phyloP scores from a whole-genome alignment of 2,329 filamentous ascomycete species.

The Microdochium paspali region DNA sequence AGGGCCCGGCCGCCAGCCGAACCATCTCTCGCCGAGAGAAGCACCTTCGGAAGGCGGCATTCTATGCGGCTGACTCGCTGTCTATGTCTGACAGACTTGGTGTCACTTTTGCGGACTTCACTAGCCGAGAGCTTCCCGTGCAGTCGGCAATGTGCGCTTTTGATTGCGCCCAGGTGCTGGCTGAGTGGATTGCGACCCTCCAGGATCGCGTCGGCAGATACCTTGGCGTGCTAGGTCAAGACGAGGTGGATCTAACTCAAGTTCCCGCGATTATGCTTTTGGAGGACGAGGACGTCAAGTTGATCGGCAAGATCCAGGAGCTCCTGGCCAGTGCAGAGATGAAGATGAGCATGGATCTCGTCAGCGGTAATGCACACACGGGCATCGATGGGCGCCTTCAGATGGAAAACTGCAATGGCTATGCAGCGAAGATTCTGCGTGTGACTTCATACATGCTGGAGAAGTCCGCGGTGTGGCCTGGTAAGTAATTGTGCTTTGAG shows the following conservation, averaged over 20 bases:
- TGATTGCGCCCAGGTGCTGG: slow-evolving; percentile 87
- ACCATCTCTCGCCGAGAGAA: slow-evolving; percentile 67
- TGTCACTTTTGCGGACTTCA: slow-evolving; percentile 75
- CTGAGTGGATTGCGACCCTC: slow-evolving; percentile 87
- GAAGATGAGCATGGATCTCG: slow-evolving; percentile 58
- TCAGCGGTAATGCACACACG: slow-evolving; percentile 35
- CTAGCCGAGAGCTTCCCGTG: slow-evolving; percentile 75
- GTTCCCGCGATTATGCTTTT: slow-evolving; percentile 84
- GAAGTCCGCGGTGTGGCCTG: slow-evolving; percentile 86
- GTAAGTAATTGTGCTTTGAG: slow-evolving; percentile 36
- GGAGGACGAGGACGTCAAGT: slow-evolving; percentile 82
- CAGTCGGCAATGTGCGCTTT: slow-evolving; percentile 89
- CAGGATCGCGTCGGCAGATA: slow-evolving; percentile 91
- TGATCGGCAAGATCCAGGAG: slow-evolving; percentile 73
- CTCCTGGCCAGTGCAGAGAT: slow-evolving; percentile 68
- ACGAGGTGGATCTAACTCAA: slow-evolving; percentile 68
- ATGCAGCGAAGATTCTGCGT: slow-evolving; percentile 74
- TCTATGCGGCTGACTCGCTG: slow-evolving; percentile 87
- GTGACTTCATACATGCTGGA: slow-evolving; percentile 82
- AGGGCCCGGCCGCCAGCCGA: slow-evolving; percentile 22
- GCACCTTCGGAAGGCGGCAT: slow-evolving; percentile 87
- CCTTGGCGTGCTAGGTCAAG: slow-evolving; percentile 75
- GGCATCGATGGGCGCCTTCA: slow-evolving; percentile 44
- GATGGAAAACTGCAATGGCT: slow-evolving; percentile 58
- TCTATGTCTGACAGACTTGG: slow-evolving; percentile 81